Conservation (phyloP, 129 eudicot genomes). For the Saussurea involucrata region DNA sequence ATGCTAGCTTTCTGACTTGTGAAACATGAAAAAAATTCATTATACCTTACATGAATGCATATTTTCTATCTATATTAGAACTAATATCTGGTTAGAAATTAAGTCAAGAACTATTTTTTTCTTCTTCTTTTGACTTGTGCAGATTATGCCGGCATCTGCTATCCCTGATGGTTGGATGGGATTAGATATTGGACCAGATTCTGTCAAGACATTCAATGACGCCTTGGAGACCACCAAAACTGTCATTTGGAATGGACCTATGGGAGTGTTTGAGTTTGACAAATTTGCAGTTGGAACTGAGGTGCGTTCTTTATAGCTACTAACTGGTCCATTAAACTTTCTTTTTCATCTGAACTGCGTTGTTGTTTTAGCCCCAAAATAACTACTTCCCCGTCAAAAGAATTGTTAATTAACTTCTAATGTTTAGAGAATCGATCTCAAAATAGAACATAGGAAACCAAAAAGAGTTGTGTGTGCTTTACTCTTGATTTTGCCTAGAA, state of each 20-base stretch:
- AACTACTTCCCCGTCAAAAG: not conserved
- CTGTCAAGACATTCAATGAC: no score
- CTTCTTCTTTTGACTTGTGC: slow-evolving; percentile 11
- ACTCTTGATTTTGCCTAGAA: not conserved
- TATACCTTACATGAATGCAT: not conserved
- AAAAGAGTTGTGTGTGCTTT: not conserved
- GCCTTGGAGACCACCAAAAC: slow-evolving; percentile 61
- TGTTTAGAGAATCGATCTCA: not conserved
- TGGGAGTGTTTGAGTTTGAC: slow-evolving; percentile 63
- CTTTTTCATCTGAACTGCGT: not conserved
- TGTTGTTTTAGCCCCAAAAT: not conserved
- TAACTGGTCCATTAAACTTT: no score
- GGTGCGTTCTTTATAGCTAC: slow-evolving; percentile 29
- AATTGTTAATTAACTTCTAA: not conserved
- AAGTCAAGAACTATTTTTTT: not conserved
- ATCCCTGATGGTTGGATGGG: slow-evolving; percentile 85
- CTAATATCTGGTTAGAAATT: not conserved
- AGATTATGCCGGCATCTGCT: slow-evolving; percentile 57
- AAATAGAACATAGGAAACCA: not conserved
- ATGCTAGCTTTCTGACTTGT: not conserved
- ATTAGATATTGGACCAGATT: slow-evolving; percentile 67
- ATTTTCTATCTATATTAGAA: not conserved
- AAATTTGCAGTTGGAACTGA: slow-evolving; percentile 64
- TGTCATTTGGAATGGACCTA: slow-evolving; percentile 59
- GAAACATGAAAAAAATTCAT: slow-evolving; percentile 5